Base-by-base conservation (phyloP, 2,329 filamentous ascomycete genomes). In the Balansia obtecta region DNA sequence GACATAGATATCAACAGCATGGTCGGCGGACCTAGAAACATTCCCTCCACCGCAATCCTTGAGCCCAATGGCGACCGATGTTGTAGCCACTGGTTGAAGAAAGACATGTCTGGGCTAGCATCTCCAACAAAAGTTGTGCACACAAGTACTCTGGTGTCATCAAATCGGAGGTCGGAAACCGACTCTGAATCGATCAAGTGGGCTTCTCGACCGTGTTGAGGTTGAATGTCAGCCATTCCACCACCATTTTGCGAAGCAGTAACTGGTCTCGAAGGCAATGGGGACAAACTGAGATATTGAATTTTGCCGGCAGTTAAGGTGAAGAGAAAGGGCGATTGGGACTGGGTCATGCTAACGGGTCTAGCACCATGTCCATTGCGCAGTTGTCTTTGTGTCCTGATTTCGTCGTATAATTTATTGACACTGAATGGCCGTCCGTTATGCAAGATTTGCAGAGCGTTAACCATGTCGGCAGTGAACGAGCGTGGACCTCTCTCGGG, bases 1-100 rank as follows among this genome's bases (percentile, higher is more conserved):
- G 80, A 79, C 76, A 84, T 83, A 4, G 80, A 83, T 49, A 84
- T 79, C 32, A 84, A 67, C 9, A 84, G 65, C 69, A 83, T 82
- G 0, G 81, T 83, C 1, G 80, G 80, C 0, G 80, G 80, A 0
- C 80, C 81, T 16, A 83, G 67, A 54, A 84, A 84, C 77, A 84
- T 83, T 56, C 79, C 80, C 60, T 84, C 80, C 4, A 84, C 79
- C 7, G 75, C 71, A 51, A 84, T 78, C 56, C 77, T 79, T 15
- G 75, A 71, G 1, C 76, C 75, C 3, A 77, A 70, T 0, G 74
- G 65, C 1, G 80, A 77, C 1, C 74, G 73, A 55, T 77, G 76
- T 44, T 79, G 74, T n/a, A 84, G 69, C 80, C 80, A 84, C 54
- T 81, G 75, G 52, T 81, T 76, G 60, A 83, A 83, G 51, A 74